These are phyloP conservation scores for Lanmaoa rubissima DNA, from an alignment of 768 basidiomycete species.

Conservation along the genomic window DNA sequence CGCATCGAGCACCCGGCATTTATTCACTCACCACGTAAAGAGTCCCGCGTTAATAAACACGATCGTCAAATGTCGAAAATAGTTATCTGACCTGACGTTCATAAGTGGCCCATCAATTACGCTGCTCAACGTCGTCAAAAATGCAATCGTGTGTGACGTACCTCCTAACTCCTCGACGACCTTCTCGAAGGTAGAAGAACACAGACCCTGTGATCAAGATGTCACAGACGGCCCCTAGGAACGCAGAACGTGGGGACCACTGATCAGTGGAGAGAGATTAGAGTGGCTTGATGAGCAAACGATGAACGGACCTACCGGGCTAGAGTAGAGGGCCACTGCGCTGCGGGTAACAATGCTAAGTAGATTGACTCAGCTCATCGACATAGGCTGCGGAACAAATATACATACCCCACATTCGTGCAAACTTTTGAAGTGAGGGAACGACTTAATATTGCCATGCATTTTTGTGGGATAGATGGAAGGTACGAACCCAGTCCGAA, in stretches of 20 bases:
- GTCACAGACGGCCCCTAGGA: slow-evolving; percentile 11
- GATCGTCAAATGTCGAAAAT: slow-evolving; percentile 9
- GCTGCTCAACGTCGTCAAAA: neutral
- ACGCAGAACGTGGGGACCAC: slow-evolving; percentile 31
- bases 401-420: neutral
- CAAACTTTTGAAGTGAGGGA: neutral
- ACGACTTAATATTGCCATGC: neutral
- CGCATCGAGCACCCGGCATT: neutral
- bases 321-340: neutral
- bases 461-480: no score
- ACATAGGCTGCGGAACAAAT: neutral
- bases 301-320: neutral
- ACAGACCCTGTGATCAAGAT: slow-evolving; percentile 19
- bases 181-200: slow-evolving; percentile 22
- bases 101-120: neutral
- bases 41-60: slow-evolving; percentile 17
- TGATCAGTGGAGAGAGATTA: neutral
- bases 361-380: neutral
- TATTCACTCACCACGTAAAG: slow-evolving; percentile 7
- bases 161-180: slow-evolving; percentile 8
- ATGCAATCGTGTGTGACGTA: neutral
- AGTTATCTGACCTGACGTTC: slow-evolving; percentile 3
- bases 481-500: slow-evolving; percentile 6
- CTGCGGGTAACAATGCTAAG: neutral
- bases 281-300: neutral